Evolutionary conservation across 23 red algal species (phyloP), one percentile per base, ranked within the genome.

Genomic region (Gracilaria gracilis): DNA sequence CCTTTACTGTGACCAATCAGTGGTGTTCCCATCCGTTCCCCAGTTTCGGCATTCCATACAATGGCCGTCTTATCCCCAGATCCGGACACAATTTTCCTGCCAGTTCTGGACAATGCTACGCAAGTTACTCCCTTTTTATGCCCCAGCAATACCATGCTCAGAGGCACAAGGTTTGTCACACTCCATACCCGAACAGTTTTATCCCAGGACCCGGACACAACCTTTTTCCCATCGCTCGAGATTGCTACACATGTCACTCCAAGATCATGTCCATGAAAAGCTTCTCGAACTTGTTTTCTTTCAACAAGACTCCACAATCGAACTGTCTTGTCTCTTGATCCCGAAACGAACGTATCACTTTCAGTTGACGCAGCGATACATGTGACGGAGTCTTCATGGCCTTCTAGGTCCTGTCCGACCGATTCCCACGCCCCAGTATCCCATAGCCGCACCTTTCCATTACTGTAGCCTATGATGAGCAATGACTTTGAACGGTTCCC

Each of bases 121-220:
- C 73, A 50, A 9, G 15, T 23, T 25, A 78, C 38, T 29, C 39
- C 29, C 9, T 78, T 39, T 1, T 49, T 3, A n/a, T 78, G 73
- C 6, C 73, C 73, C 1, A 19, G 1, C 66, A 71, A 16, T 15
- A 40, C 66, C 33, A 38, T 71, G 14, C 17, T 40, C 14, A 71
- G 12, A 38, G 14, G 17, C 20, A 12, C 32, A 32, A 1, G 8
- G 38, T 29, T 29, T 28, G 31, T 9, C 36, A 44, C 34, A n/a
- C 23, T 54, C 73, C 73, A 78, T 47, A 78, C 21, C 9, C 73
- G 73, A 14, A 78, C 23, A 1, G 38, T 15, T 29, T 24, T 28
- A 47, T 78, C 73, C 25, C 38, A 29, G 12, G 73, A 78, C 73
- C 73, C 73, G 1, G 73, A 78, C 24, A 78, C 73, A 19, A 78